A percentile compares a stretch with the other conserved stretches of the same genome.
phyloP scores from a whole-genome alignment of 2,329 filamentous ascomycete genomes.

The Penicillium sp. region DNA sequence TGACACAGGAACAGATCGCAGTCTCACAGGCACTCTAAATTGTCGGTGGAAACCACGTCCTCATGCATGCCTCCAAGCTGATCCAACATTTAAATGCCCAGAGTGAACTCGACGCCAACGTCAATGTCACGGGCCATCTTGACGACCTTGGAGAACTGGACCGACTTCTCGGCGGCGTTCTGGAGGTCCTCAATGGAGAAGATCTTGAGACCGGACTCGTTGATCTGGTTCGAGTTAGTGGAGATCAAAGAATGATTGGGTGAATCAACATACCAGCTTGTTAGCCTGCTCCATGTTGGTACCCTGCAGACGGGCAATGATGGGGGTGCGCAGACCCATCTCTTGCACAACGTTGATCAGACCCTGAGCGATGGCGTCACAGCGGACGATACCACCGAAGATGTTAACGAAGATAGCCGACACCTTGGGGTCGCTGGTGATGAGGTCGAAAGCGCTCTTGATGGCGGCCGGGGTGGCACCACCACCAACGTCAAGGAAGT shows the following conservation, averaged over 20 bases:
- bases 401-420: conserved; percentile 99
- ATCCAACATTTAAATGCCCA: conserved; percentile 67
- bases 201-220: conserved; percentile 97
- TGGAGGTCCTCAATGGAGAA: conserved; percentile 99
- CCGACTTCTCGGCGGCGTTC: conserved; percentile 92
- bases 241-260: background rate
- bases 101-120: conserved; percentile 88
- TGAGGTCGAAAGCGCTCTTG: conserved; percentile 95
- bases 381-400: conserved; percentile 97
- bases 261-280: conserved; percentile 53
- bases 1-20: conserved; percentile 23
- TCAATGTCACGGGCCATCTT: conserved; percentile 98
- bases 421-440: conserved; percentile 97
- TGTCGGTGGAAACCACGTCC: conserved; percentile 9
- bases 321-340: conserved; percentile 93
- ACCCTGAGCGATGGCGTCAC: conserved; percentile 93
- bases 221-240: conserved; percentile 53
- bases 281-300: conserved; percentile 97
- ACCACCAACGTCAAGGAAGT: conserved; percentile 98
- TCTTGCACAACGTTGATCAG: conserved; percentile 90
- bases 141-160: conserved; percentile 98
- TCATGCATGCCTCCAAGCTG: conserved; percentile 14
- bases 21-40: conserved; percentile 14
- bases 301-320: conserved; percentile 94
- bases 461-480: conserved; percentile 96